Evolutionary conservation across 129 eudicot genomes (phyloP).

Genomic region (Flaveria trinervia): DNA sequence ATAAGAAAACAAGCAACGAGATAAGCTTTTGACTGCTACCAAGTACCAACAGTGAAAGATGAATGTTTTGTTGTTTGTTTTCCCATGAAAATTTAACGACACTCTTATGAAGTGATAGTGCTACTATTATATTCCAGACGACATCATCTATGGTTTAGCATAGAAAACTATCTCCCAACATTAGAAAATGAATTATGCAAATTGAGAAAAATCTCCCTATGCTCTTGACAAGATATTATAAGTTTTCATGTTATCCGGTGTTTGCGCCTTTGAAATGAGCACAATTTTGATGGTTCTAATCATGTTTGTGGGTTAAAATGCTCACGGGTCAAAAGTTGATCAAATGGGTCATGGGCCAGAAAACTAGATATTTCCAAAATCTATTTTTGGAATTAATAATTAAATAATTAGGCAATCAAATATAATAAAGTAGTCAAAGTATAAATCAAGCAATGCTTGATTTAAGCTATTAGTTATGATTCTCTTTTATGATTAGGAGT

Average conservation of each 20-base stretch:
- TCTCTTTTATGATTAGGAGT: too few species aligned
- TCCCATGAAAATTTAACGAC: neutral
- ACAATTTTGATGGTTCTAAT: neutral
- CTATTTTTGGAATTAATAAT: too few species aligned
- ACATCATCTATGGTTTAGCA: neutral
- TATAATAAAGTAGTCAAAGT: too few species aligned
- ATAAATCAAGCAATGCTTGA: too few species aligned
- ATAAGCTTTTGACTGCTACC: neutral
- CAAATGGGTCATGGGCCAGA: too few species aligned
- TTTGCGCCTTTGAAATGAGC: neutral
- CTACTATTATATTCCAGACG: neutral
- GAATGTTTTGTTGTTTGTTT: neutral
- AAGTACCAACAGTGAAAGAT: constrained; percentile 1
- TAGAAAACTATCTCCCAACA: neutral
- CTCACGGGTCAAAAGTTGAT: too few species aligned
- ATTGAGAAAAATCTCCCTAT: neutral
- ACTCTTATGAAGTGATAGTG: neutral
- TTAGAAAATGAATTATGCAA: neutral
- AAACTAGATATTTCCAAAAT: too few species aligned
- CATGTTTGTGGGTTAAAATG: too few species aligned
- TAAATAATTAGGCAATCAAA: too few species aligned
- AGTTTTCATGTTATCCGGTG: neutral
- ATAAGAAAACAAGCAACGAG: neutral
- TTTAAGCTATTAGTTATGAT: too few species aligned
- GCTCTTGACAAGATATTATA: neutral